Conservation (phyloP, 106 monocot species). For the Triglochin maritima region DNA sequence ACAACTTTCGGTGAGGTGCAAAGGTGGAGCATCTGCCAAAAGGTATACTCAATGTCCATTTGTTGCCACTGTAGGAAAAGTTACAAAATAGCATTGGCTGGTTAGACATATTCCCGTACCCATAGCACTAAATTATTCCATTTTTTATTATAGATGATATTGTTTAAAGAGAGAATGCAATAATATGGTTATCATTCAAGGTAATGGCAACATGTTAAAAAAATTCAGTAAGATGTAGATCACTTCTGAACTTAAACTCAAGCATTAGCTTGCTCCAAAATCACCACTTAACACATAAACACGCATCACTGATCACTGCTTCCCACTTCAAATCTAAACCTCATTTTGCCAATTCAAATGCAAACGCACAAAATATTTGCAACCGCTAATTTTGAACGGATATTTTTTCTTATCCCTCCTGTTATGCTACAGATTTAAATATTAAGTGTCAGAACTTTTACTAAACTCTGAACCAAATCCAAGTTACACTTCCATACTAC, state of each 20-base stretch:
- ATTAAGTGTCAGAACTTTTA: too few species aligned
- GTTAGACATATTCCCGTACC: background rate
- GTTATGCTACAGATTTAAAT: too few species aligned
- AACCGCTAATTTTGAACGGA: too few species aligned
- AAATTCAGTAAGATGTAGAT: background rate
- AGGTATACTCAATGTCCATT: constrained; percentile 96
- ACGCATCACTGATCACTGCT: too few species aligned
- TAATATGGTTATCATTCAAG: background rate
- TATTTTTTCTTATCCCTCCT: too few species aligned
- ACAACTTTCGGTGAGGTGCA: constrained; percentile 93
- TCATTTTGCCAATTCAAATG: too few species aligned
- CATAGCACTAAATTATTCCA: background rate
- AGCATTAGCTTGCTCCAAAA: too few species aligned
- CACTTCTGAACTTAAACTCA: background rate
- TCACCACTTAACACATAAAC: too few species aligned
- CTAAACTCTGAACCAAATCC: too few species aligned
- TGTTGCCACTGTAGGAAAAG: constrained; percentile 67
- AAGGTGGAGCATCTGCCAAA: constrained; percentile 99
- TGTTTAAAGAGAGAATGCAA: background rate
- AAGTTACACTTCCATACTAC: too few species aligned
- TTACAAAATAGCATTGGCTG: background rate
- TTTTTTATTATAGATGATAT: background rate
- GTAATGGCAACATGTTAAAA: background rate
- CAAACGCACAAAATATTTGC: too few species aligned
- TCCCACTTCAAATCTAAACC: too few species aligned